A percentile compares a stretch with the other conserved stretches of the same genome.
These are phyloP conservation scores for Hymenoscyphus repandus DNA, from an alignment of 2,329 filamentous ascomycete genomes.

Conservation along the genomic window DNA sequence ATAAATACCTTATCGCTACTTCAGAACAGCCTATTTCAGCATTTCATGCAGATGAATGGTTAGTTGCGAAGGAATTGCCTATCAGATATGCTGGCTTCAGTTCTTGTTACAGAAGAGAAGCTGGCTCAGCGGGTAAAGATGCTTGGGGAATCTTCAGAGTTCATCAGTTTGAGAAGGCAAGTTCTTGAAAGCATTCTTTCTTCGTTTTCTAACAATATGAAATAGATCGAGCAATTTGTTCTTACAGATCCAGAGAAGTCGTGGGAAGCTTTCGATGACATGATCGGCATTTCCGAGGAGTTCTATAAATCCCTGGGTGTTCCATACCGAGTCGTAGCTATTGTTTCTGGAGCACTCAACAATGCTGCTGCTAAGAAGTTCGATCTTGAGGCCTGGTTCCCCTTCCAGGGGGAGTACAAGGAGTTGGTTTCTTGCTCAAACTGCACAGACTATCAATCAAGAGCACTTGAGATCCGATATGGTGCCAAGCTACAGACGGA, in stretches of 20 bases:
- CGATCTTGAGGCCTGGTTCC: slow-evolving; percentile 95
- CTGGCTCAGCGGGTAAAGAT: slow-evolving; percentile 84
- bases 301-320: slow-evolving; percentile 89
- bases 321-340: slow-evolving; percentile 87
- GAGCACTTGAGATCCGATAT: slow-evolving; percentile 87
- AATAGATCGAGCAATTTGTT: slow-evolving; percentile 69
- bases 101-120: slow-evolving; percentile 94
- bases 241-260: slow-evolving; percentile 82
- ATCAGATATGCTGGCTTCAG: slow-evolving; percentile 90
- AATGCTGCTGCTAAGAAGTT: slow-evolving; percentile 88
- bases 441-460: slow-evolving; percentile 95
- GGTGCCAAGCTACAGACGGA: slow-evolving; percentile 83
- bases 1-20: slow-evolving; percentile 77
- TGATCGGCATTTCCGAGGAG: slow-evolving; percentile 86
- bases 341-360: slow-evolving; percentile 94
- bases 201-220: slow-evolving; percentile 21
- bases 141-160: slow-evolving; percentile 98
- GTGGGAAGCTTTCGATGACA: slow-evolving; percentile 89
- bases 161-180: slow-evolving; percentile 91
- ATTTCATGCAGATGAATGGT: slow-evolving; percentile 90
- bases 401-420: slow-evolving; percentile 96
- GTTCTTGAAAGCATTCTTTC: slow-evolving; percentile 8
- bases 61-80: slow-evolving; percentile 76
- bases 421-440: slow-evolving; percentile 97
- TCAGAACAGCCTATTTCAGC: slow-evolving; percentile 94